Conservation (phyloP, 192 early-diverging fungal species). For the Coemansia aciculifera region DNA sequence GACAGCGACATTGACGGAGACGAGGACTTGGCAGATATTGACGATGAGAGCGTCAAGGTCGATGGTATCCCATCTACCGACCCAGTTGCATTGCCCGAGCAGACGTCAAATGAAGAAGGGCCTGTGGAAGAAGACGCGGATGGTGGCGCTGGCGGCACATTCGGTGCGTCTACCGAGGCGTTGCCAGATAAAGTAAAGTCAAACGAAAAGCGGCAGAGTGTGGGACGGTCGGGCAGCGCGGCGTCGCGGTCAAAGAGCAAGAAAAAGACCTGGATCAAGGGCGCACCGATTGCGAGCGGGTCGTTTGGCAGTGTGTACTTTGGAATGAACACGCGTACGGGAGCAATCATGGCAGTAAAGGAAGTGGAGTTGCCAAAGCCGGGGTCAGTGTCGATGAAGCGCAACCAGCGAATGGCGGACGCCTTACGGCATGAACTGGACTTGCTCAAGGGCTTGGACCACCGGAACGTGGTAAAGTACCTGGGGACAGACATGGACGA, state of each 20-base stretch:
- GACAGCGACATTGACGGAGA: conserved; percentile 45
- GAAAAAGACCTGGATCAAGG: conserved; percentile 77
- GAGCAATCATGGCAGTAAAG: conserved; percentile 96
- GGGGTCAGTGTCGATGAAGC: conserved; percentile 66
- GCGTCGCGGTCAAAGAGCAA: conserved; percentile 30
- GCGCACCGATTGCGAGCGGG: conserved; percentile 90
- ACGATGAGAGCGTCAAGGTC: conserved; percentile 28
- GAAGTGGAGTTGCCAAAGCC: conserved; percentile 83
- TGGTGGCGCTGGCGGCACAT: conserved; percentile 1
- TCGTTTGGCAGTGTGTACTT: conserved; percentile 94
- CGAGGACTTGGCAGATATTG: conserved; percentile 31
- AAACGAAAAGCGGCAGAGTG: conserved; percentile 24
- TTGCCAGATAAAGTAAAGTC: conserved; percentile 1
- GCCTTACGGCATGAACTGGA: conserved; percentile 88
- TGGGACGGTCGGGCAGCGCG: conserved; percentile 21
- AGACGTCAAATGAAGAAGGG: not conserved
- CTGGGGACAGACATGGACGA: conserved; percentile 83
- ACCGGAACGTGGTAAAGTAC: conserved; percentile 96
- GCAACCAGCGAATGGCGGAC: conserved; percentile 80
- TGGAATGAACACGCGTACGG: conserved; percentile 83
- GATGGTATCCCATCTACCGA: not conserved
- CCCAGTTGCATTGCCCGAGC: not conserved
- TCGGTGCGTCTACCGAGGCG: conserved; percentile 8
- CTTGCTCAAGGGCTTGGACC: conserved; percentile 86
- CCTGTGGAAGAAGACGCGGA: not conserved